Evolutionary conservation across 2,329 filamentous ascomycete genomes (phyloP), one percentile per base, ranked within the genome.

Genomic region (Pyrenophora graminea): DNA sequence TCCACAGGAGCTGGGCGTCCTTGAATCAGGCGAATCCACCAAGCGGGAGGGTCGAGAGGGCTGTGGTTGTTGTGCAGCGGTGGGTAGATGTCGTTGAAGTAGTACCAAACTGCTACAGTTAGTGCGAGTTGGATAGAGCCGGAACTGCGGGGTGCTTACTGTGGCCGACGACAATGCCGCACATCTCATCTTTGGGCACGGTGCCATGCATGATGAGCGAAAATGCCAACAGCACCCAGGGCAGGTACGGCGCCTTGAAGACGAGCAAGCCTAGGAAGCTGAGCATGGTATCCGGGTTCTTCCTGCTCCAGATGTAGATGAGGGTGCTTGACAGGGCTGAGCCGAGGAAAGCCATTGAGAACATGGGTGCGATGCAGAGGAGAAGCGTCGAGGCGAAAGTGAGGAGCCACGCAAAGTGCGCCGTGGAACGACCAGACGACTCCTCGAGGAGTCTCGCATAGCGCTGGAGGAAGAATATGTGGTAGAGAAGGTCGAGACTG

Each of bases 381-480:
- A 99, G 84, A 50, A 87, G 88, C 2, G 84, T 82, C 71, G 87
- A 91, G 50, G 91, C 87, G 72, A 96, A 97, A 45, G 94, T 79
- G 2, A 99, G 82, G 15, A 99, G 81, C 92, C 93, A 99, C 5
- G 91, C 91, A 78, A 97, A 99, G 69, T 95, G 88, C 3, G 94
- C 94, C 1, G 93, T 89, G 4, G 90, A 95, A 37, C 90, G 85
- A 34, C 91, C 90, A n/a, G 91, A 91, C 0, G 90, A 91, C 75
- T 97, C 93, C 76, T 99, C 94, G 39, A 99, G 85, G 37, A 97
- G 88, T 43, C 94, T 89, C 6, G 93, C 92, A 75, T 99, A 99
- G 50, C 94, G 89, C 72, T 97, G 92, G 51, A 97, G 87, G 77
- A 99, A 99, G 82, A 97, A 99, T 73, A 97, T 89, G 74, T 97